A percentile compares a stretch with the other conserved stretches of the same genome.
These are phyloP conservation scores for Verticillium nonalfalfae DNA, from an alignment of 2,329 filamentous ascomycete genomes.

Conservation along the genomic window DNA sequence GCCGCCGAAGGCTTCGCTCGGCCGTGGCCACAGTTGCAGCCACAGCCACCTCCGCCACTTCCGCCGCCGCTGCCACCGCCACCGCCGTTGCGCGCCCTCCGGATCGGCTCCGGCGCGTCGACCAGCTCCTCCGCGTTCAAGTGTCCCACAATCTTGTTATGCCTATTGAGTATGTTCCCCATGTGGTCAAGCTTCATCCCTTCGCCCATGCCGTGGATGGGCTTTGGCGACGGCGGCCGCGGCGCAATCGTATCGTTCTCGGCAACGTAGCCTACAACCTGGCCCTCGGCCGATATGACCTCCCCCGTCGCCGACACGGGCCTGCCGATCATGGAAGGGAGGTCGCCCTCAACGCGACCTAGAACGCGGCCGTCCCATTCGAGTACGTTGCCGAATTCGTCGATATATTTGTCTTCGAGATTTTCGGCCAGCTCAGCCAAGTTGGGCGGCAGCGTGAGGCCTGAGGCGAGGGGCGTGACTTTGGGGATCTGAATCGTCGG, in stretches of 20 bases:
- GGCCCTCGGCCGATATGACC: conserved; percentile 34
- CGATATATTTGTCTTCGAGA: conserved; percentile 40
- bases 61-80: not conserved
- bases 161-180: conserved; percentile 38
- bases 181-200: conserved; percentile 34
- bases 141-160: conserved; percentile 38
- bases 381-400: conserved; percentile 49
- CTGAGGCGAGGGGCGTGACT: conserved; percentile 30
- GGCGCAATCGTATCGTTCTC: conserved; percentile 28
- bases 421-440: conserved; percentile 28
- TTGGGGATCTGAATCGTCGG: conserved; percentile 29
- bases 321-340: conserved; percentile 48
- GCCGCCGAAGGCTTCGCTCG: conserved; percentile 24
- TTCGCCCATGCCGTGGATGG: conserved; percentile 26
- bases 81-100: not conserved
- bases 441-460: conserved; percentile 19
- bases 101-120: not conserved
- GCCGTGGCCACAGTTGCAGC: conserved; percentile 18
- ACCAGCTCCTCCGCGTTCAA: conserved; percentile 28
- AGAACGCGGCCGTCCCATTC: conserved; percentile 43
- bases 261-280: conserved; percentile 36
- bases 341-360: conserved; percentile 45
- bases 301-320: conserved; percentile 38
- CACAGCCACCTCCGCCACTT: not conserved
- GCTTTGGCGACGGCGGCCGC: conserved; percentile 15